Conservation (phyloP, 441 rosid species). For the Populus hybrid region DNA sequence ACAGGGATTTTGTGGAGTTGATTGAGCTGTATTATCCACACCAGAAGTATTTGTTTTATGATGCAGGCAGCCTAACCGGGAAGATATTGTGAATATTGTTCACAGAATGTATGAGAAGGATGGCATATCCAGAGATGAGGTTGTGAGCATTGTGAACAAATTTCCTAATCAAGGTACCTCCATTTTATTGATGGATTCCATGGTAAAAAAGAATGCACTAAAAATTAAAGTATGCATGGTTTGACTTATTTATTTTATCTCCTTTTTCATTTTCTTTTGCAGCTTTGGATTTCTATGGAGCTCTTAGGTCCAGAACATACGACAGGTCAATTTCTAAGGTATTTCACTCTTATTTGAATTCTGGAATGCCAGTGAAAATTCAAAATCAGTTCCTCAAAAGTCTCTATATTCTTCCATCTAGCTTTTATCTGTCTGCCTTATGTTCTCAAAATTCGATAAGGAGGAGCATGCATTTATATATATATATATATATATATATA, state of each 20-base stretch:
- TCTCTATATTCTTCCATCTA: neutral
- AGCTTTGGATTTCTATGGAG: slow-evolving; percentile 98
- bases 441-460: neutral
- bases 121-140: slow-evolving; percentile 67
- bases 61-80: slow-evolving; percentile 83
- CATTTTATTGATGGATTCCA: slow-evolving; percentile 2
- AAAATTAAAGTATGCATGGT: neutral
- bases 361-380: neutral
- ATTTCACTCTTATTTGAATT: slow-evolving; percentile 9
- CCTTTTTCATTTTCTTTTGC: slow-evolving; percentile 8
- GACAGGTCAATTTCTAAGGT: slow-evolving; percentile 86
- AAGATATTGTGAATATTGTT: slow-evolving; percentile 84
- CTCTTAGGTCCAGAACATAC: slow-evolving; percentile 86
- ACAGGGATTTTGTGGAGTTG: neutral
- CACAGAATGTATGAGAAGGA: slow-evolving; percentile 87
- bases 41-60: slow-evolving; percentile 15
- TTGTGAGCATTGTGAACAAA: slow-evolving; percentile 56
- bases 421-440: neutral
- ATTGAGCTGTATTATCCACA: slow-evolving; percentile 18
- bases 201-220: neutral
- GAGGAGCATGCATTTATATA: neutral
- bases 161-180: slow-evolving; percentile 95
- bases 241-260: neutral
- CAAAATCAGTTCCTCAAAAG: neutral
- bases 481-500: too few species aligned